Base-by-base conservation (phyloP, 805 yeast species). In the Candida hispaniensis region DNA sequence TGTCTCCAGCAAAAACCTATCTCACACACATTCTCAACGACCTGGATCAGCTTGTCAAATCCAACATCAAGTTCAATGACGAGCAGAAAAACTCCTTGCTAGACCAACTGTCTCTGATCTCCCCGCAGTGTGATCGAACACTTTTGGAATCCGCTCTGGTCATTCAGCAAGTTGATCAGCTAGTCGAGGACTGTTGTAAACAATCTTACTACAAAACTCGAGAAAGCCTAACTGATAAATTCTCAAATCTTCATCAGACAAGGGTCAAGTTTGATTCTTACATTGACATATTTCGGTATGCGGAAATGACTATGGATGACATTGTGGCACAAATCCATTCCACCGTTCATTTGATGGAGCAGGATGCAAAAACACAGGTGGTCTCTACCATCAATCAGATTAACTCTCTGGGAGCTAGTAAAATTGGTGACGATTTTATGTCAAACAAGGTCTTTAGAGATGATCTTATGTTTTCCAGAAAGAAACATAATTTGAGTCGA, bases 1-100 rank as follows among this genome's bases (percentile, higher is more conserved):
- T 91, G 9, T 68, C 82, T 20, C 99, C 99, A 0, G 97, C 95
- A 0, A 83, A 85, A 50, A 86, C 77, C n/a, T 91, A 79, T 47
- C 58, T 88, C 17, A 42, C 65, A 12, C 88, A 85, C 47, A 51
- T 86, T 8, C 66, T 80, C 25, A 54, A 55, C 14, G 99, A 91
- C 49, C 49, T 88, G 24, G 60, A 61, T 32, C 56, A 60, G 1
- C 61, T 91, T 13, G 67, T 93, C 0, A 57, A 63, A 7, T 57
- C 70, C n/a, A 91, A 86, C 51, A 65, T 72, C 33, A 55, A 63
- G n/a, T 58, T 69, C 9, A 69, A 74, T 44, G 45, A 56, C 9
- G 56, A 61, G 15, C 80, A 74, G 39, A 66, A 65, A 33, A 64
- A 63, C 4, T 55, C 61, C 19, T 58, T 73, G 41, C 46, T 55